Evolutionary conservation across 75 land plant genomes (phyloP), one percentile per base, ranked within the genome.

Genomic region (Azolla pinnata): DNA sequence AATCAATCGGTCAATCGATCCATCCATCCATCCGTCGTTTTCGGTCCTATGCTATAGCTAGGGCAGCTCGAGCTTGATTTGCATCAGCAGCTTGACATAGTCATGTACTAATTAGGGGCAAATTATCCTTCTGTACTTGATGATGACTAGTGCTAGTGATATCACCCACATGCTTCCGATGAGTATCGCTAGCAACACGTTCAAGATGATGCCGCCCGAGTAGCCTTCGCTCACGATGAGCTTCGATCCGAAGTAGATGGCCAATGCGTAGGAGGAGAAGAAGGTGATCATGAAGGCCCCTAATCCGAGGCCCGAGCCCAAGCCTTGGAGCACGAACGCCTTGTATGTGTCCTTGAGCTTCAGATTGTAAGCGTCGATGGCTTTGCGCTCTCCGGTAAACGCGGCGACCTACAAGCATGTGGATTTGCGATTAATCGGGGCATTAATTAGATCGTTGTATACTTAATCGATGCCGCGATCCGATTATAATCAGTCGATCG

Each of bases 111-210:
- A 50, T 4, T 35, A 35, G 40, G 10, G 5, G 4, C 18, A 7
- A 50, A 24, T 7, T 9, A 50, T 7, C 24, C 12, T 7, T 19
- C n/a, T 24, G n/a, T 7, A 50, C 53, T 7, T 50, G 8, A 4
- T 9, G 8, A 50, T 18, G 24, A 5, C 17, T 4, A 9, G 38
- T 54, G 28, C 28, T 57, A 56, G 16, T 18, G 4, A 47, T 38
- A 9, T 12, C 0, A 64, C 75, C 60, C 44, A 93, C 98, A 73
- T 62, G 53, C 87, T 80, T 27, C 96, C 98, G 38, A 80, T 81
- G 40, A 93, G 59, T n/a, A 93, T 79, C 26, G 96, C 96, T 55
- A 85, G 60, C 4, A 89, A 73, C 17, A 88, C 83, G 60, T 67
- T 88, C n/a, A 88, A 31, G 17, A 93, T 85, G 7, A 44, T 24